Evolutionary conservation across 1,139 yeast species (phyloP), one percentile per base, ranked within the genome.

Genomic region (Schizosaccharomyces versatilis): DNA sequence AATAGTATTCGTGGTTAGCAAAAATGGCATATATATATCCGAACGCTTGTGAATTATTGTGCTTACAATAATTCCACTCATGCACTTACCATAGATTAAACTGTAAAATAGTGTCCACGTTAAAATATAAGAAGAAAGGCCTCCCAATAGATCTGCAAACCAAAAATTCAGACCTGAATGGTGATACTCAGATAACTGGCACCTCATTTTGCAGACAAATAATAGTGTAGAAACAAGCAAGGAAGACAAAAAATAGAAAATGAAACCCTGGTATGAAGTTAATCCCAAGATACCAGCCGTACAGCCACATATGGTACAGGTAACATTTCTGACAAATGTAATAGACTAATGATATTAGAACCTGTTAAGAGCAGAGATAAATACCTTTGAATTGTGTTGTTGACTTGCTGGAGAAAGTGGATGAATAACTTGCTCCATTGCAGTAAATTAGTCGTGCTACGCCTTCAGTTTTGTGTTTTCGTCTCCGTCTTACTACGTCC

Each of bases 51-150:
- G 32, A 24, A 3, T 24, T 24, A 5, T 3, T 24, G 38, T 6
- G 15, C 9, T n/a, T 14, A 32, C 32, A 10, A 1, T 19, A 36
- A 44, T 44, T 14, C 12, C 7, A 15, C 10, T n/a, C 1, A 8
- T 24, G 39, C 10, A 15, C 55, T 2, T 42, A 55, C 57, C 57
- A 32, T 55, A 54, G 12, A 55, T 55, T 8, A 55, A 54, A 10
- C 57, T 54, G 44, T 55, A 55, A 19, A 55, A 55, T 38, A 55
- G 55, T 10, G 57, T 55, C 57, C 57, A 55, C 15, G 55, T 53
- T 47, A 55, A 54, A n/a, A 55, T 41, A 38, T 48, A 55, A 24
- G 54, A 53, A 38, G 53, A 40, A 6, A 51, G 40, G n/a, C 57
- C 57, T 19, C 53, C 52, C 14, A 53, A n/a, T 36, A 55, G 41